These are phyloP conservation scores for Pyrenochaeta sp. DNA, from an alignment of 2,329 filamentous ascomycete species.

Conservation along the genomic window DNA sequence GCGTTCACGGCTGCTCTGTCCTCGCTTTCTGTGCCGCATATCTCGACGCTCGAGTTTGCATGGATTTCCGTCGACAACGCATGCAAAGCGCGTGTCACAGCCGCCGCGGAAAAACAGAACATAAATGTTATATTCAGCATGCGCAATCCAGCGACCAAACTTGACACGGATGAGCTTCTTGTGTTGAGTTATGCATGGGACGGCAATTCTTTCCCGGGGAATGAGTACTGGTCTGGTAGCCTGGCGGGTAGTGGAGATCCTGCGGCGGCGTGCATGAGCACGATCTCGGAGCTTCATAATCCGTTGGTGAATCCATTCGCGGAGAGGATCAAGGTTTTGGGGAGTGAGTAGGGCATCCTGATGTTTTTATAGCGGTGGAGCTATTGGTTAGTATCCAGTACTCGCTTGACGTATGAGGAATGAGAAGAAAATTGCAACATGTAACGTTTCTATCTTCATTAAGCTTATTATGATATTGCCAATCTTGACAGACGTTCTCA, in stretches of 20 bases:
- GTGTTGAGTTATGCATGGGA: conserved; percentile 15
- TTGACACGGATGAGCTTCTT: conserved; percentile 10
- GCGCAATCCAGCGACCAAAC: conserved; percentile 12
- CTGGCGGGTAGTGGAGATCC: conserved; percentile 10
- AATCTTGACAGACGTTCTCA: no score
- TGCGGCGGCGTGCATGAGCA: conserved; percentile 16
- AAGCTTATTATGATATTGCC: no score
- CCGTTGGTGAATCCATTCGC: conserved; percentile 11
- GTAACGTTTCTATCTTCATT: no score
- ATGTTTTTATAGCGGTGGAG: no score
- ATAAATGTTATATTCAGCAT: conserved; percentile 12
- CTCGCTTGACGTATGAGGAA: neutral
- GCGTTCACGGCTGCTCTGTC: conserved; percentile 5
- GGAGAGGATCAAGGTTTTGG: conserved; percentile 3
- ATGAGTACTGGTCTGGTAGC: conserved; percentile 14
- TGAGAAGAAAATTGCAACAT: no score
- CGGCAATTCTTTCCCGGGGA: conserved; percentile 14
- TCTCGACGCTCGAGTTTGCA: conserved; percentile 12
- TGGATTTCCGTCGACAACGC: conserved; percentile 4
- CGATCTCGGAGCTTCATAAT: conserved; percentile 15
- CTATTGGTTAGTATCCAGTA: no score
- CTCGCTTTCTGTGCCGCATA: conserved; percentile 3
- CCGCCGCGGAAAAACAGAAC: conserved; percentile 3
- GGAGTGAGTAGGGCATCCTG: neutral
- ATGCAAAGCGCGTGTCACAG: neutral